Base-by-base conservation (phyloP, 2,329 filamentous ascomycete species). In the Camptophora hylomeconis region DNA sequence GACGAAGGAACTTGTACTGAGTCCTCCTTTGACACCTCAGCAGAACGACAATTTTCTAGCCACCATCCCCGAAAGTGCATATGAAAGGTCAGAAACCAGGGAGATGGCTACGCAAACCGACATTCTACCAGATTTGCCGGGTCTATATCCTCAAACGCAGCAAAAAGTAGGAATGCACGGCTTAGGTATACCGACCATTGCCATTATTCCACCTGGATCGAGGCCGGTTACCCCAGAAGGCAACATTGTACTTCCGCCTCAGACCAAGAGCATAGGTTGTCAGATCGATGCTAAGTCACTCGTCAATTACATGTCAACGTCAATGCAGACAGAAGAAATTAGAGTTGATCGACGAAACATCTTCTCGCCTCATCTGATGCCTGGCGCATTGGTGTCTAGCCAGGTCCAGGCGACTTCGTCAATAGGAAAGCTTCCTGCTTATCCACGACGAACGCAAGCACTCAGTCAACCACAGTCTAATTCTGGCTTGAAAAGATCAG, bases 301-400 rank as follows among this genome's bases (percentile, higher is more conserved):
- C 7, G 49, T 53, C 15, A 51, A 58, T 11, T 61, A 62, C 41
- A 60, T 57, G 21, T 75, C 66, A 32, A 63, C 56, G 24, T 72
- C 69, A 2, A 67, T 86, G 33, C 89, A 98, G 59, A 98, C 89
- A 0, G 86, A 95, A 43, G 80, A 82, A 35, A 94, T 95, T 33
- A 72, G 81, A 31, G 71, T 92, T 5, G 86, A 92, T 48, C 72
- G 73, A 56, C 72, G 84, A 36, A 60, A 82, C 24, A 71, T 78
- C 36, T 75, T 74, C 41, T 63, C 93, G 15, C 82, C 83, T 9
- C 61, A 72, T 2, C 80, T 89, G 47, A 65, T 93, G 18, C 73
- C 84, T 32, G 83, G 84, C 1, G 87, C 81, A 1, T 65, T 75
- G 11, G 79, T 92, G 36, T 58, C 58, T n/a, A 67, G 66, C 29